Percentiles rank a stretch among this genome's conserved stretches.
phyloP scores from a whole-genome alignment of 257 asterid species.

The Thymus quinquecostatus region DNA sequence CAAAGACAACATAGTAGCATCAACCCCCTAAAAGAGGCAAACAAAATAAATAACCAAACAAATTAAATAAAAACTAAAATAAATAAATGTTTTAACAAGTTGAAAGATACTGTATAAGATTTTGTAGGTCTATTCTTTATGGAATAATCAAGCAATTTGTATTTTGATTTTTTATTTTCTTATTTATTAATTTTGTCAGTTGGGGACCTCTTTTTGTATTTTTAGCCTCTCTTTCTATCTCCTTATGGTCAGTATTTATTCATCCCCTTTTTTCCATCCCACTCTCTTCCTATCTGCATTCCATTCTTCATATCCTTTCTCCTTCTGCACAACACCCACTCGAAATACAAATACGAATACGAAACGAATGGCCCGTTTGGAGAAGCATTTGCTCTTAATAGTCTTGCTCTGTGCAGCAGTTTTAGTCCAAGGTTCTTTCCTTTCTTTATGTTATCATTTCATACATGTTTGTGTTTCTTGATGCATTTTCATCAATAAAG shows the following conservation, averaged over 20 bases:
- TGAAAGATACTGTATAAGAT: constrained; percentile 32
- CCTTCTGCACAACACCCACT: neutral
- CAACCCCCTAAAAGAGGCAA: neutral
- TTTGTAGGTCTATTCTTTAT: constrained; percentile 33
- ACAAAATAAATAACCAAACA: neutral
- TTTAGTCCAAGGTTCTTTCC: constrained; percentile 48
- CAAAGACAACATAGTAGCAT: constrained; percentile 17
- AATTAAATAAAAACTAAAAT: neutral
- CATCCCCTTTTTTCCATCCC: constrained; percentile 21
- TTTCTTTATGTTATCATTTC: neutral
- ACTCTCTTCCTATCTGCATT: constrained; percentile 38
- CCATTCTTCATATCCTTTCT: constrained; percentile 23
- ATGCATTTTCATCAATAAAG: neutral
- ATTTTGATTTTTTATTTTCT: constrained; percentile 2
- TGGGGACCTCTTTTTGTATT: constrained; percentile 69
- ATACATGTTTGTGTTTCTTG: neutral
- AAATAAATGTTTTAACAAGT: neutral
- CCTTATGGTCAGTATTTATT: constrained; percentile 55
- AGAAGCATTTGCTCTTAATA: constrained; percentile 45
- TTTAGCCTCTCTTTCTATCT: constrained; percentile 52
- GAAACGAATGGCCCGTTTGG: constrained; percentile 38
- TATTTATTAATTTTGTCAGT: constrained; percentile 39
- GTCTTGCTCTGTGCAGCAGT: constrained; percentile 42
- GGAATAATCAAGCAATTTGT: constrained; percentile 38
- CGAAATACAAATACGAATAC: constrained; percentile 22